A percentile compares a stretch with the other conserved stretches of the same genome.
phyloP scores from a whole-genome alignment of 2,329 filamentous ascomycete genomes.

The Ophiostoma tasmaniense region DNA sequence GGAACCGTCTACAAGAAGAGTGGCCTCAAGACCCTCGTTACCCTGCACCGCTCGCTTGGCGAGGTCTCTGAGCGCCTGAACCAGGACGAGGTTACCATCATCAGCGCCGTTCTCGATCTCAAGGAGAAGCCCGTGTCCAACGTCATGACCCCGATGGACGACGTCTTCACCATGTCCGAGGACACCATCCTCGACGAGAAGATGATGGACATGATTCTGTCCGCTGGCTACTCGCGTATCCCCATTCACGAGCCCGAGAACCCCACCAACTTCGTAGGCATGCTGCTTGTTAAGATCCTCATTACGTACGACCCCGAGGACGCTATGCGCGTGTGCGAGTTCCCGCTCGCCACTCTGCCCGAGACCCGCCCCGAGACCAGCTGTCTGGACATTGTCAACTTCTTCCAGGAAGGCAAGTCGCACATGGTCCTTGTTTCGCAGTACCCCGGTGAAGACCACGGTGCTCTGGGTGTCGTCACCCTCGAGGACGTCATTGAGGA shows the following conservation, averaged over 20 bases:
- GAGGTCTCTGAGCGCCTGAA: constrained; percentile 82
- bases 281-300: constrained; percentile 96
- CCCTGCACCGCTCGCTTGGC: constrained; percentile 84
- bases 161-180: constrained; percentile 94
- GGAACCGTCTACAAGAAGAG: constrained; percentile 98
- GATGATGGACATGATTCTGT: constrained; percentile 90
- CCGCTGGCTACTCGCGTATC: constrained; percentile 90
- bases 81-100: constrained; percentile 97
- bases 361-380: constrained; percentile 93
- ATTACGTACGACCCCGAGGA: constrained; percentile 99
- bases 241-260: constrained; percentile 86
- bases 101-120: constrained; percentile 88
- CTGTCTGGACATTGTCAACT: constrained; percentile 97
- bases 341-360: constrained; percentile 84
- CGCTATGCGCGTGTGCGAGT: constrained; percentile 74
- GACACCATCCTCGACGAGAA: constrained; percentile 86
- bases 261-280: constrained; percentile 82
- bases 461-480: constrained; percentile 87
- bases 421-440: constrained; percentile 98
- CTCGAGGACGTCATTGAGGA: constrained; percentile 98
- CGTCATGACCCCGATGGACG: constrained; percentile 98
- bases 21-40: constrained; percentile 91
- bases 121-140: constrained; percentile 92
- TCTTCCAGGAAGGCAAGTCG: constrained; percentile 98
- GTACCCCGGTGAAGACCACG: constrained; percentile 77